Base-by-base conservation (phyloP, 1,284 basidiomycete genomes). In the Melampsora allii-populina region DNA sequence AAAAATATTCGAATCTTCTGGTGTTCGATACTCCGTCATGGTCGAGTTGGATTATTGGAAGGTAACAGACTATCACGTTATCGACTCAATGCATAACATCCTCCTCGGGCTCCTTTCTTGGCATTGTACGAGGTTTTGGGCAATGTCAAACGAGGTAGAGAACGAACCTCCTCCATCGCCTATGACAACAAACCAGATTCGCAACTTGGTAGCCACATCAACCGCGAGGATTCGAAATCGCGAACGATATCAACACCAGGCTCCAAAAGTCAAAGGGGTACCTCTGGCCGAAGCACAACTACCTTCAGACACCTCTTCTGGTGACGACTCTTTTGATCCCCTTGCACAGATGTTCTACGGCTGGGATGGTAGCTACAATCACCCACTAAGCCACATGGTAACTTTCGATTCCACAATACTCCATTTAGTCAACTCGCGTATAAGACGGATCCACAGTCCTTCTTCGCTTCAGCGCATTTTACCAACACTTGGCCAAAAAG, bases 61-160 rank as follows among this genome's bases (percentile, higher is more conserved):
- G 21, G 48, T 66, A 10, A 21, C 48, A 14, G 27, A 66, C 3
- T 48, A 66, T 31, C 64, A 66, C 29, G 45, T 66, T 45, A 39
- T 66, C 9, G 45, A 66, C 27, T 46, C 64, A 14, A 66, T 66
- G 64, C 64, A 66, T 31, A 66, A 66, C 45, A 19, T 66, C 2
- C 29, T 66, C 3, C 45, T 66, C 19, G 64, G 64, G 19, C 17
- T 66, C 5, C 45, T 66, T 12, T 39, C 31, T 3, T 66, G 64
- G 64, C 64, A 66, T 66, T 50, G 45, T 29, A 39, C 27, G 24
- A n/a, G 45, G 45, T 66, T 66, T 48, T 50, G 45, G 64, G 29
- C 21, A n/a, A 66, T 66, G 64, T 66, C 45, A 12, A 45, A 66
- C 7, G 42, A n/a, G 17, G 53, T 9, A 3, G 66, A 67, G 36